phyloP scores from a whole-genome alignment of 2,329 filamentous ascomycete genomes.

The Colletotrichum limetticola region DNA sequence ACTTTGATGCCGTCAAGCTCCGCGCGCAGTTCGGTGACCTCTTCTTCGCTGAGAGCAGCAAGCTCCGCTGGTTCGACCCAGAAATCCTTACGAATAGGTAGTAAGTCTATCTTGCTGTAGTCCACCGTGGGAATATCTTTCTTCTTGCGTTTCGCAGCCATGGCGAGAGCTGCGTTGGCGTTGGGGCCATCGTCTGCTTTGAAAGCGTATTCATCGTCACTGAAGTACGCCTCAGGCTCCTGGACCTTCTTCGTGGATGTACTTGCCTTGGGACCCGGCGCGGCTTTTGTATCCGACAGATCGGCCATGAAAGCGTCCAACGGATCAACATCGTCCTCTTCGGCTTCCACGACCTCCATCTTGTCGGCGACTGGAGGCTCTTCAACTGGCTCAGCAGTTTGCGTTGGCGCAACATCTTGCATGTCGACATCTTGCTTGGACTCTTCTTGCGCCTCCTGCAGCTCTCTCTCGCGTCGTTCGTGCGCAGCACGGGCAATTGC shows the following conservation, averaged over 20 bases:
- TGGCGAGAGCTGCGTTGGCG: conserved; percentile 60
- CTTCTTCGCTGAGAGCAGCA: conserved; percentile 83
- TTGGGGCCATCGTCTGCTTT: conserved; percentile 60
- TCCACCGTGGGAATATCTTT: conserved; percentile 92
- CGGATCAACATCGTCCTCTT: conserved; percentile 77
- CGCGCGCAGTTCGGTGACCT: conserved; percentile 82
- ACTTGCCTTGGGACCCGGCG: conserved; percentile 35
- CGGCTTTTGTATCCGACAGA: conserved; percentile 57
- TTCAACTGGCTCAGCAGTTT: conserved; percentile 40
- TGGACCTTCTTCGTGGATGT: conserved; percentile 63
- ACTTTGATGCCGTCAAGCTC: conserved; percentile 98
- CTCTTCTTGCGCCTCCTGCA: conserved; percentile 62
- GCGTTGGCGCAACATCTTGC: conserved; percentile 30
- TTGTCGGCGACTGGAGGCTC: conserved; percentile 44
- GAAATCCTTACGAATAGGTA: conserved; percentile 91
- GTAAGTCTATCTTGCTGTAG: conserved; percentile 86
- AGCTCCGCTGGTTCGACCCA: conserved; percentile 92
- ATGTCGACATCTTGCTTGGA: conserved; percentile 44
- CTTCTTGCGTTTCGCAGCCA: conserved; percentile 81
- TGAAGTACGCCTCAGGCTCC: conserved; percentile 87
- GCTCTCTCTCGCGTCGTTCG: conserved; percentile 81
- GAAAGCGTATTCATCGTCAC: conserved; percentile 79
- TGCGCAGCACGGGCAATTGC: conserved; percentile 87
- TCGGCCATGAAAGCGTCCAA: conserved; percentile 97
- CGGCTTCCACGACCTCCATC: conserved; percentile 66